Base-by-base conservation (phyloP, 1,284 basidiomycete species). In the Ceratobasidium sp. region DNA sequence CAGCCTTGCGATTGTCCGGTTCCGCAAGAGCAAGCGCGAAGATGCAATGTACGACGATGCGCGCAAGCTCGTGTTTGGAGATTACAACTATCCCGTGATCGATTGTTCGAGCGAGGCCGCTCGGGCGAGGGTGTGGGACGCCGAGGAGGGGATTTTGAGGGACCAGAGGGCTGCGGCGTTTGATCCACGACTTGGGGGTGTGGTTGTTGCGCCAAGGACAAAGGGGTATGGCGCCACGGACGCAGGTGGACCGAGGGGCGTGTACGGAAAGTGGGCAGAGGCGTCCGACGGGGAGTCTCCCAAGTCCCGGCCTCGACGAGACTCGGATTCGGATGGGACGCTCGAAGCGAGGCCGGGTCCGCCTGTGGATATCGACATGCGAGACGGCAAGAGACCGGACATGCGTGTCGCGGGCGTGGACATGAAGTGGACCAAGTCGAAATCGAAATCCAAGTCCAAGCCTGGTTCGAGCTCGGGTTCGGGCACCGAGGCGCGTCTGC, bases 31-130 rank as follows among this genome's bases (percentile, higher is more conserved):
- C 80, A 82, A 13, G 74, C 71, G 85, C 77, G 90, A 96, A 83
- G 90, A 94, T 82, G 86, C 88, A 78, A 84, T 96, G 59, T 97
- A 91, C 81, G 85, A 84, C 22, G 87, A 92, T 68, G 91, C 92
- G 80, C 88, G 89, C 80, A 87, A 88, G 79, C 92, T 95, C 74
- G 85, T 95, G 29, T 96, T 97, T 81, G 98, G 97, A 9, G 96
- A 98, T 85, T 96, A 96, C 81, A 91, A 93, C 80, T 98, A 97
- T 82, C 95, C 95, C 0, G 92, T 91, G 79, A 91, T 97, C 77
- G 96, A 97, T 81, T 91, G 95, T 49, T 95, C 91, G 82, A 90
- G 93, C 62, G 90, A 95, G 84, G 83, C 86, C 69, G 92, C 92
- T 51, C 85, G 89, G 79, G 83, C 82, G 76, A 83, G 83, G 57